Evolutionary conservation across 2,329 filamentous ascomycete species (phyloP), one percentile per base, ranked within the genome.

Genomic region (Dactylellina haptotyla): DNA sequence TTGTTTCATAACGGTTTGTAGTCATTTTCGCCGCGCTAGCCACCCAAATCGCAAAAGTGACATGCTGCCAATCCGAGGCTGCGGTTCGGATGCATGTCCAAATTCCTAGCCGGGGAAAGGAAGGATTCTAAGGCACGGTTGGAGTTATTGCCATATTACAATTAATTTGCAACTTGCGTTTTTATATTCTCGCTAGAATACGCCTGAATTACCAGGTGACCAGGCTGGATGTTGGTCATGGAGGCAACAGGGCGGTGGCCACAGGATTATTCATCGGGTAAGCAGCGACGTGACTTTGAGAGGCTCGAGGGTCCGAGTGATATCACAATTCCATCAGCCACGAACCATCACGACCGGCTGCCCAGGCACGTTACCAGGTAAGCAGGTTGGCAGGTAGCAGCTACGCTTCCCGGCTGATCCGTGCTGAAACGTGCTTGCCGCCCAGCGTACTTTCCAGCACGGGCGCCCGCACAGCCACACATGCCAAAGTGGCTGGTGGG

Each of bases 11-110:
- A 63, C 30, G 46, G 66, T 39, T 50, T 53, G 45, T 51, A 72
- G 67, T 72, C 58, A 72, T 65, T 71, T 23, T 53, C 37, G 58
- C 58, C 58, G 66, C 67, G 59, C 59, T 72, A 65, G 59, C 59
- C 67, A 53, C 67, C 59, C 58, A 65, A 64, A 59, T 59, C 51
- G 59, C 67, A 64, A 16, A 51, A 71, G 41, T 59, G 53, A 59
- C 59, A 65, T 63, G 51, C 67, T 64, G 46, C 48, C 34, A 50
- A 59, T 64, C 53, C 59, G 48, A 43, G 32, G 58, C 45, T 39
- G 63, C 66, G 66, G 66, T 63, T 71, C 64, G 58, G 66, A n/a
- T n/a, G n/a, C n/a, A n/a, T n/a, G n/a, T n/a, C n/a, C n/a, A n/a
- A n/a, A n/a, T n/a, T n/a, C n/a, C n/a, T n/a, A n/a, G n/a, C n/a